Evolutionary conservation across 495 filamentous ascomycete genomes (phyloP), one percentile per base, ranked within the genome.

Genomic region (Neurospora sp.): DNA sequence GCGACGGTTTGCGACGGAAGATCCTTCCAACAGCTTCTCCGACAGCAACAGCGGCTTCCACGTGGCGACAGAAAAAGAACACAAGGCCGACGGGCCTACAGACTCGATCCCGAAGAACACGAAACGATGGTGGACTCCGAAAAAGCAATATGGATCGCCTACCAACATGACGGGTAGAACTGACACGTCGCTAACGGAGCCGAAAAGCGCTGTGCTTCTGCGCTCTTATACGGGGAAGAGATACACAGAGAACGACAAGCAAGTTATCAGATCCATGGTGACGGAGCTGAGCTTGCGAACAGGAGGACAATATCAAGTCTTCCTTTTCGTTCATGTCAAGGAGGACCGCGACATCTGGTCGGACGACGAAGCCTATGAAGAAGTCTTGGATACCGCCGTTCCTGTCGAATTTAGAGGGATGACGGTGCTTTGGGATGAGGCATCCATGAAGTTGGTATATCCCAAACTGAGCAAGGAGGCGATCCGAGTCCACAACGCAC

Each of bases 261-360:
- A 90, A 74, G 87, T 88, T 14, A 88, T 96, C 65, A 90, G 93
- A 22, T 86, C 92, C 3, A 81, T 95, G 70, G 86, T 96, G 74
- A 89, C 87, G 22, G 93, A 96, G 79, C 81, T 94, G 38, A 87
- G 87, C 6, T 80, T 96, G 16, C 85, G 88, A 68, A 89, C 90
- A 8, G 93, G 93, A 3, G 92, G 88, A 12, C 90, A 93, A 81
- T 95, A 93, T 77, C 85, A 92, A 75, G 87, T 96, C 40, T 91
- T 91, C 75, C 81, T 96, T 4, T 85, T 94, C 71, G 86, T 95
- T 31, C 90, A 96, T 69, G 87, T 92, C 72, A 92, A 90, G 73
- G 87, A 93, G 70, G 80, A 68, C 76, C 81, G 39, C 76, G 80
- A 85, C 3, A 90, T 93, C 71, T 90, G 86, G 81, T 82, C 83